These are phyloP conservation scores for Earliella scabrosa DNA, from an alignment of 1,284 basidiomycete species.

Conservation along the genomic window DNA sequence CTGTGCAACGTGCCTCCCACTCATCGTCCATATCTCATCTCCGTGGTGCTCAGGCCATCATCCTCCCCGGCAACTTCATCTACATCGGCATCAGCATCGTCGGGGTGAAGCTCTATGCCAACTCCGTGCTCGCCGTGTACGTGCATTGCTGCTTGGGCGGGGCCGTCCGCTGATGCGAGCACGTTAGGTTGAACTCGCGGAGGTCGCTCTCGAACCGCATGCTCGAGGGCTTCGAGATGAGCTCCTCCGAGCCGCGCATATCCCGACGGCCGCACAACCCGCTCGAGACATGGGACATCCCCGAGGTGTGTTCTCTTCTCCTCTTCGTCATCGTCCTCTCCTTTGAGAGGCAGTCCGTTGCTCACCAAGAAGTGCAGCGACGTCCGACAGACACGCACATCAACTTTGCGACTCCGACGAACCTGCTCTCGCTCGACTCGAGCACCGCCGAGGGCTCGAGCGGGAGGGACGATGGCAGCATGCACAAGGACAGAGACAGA, in stretches of 20 bases:
- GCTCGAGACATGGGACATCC: background rate
- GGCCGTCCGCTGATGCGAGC: background rate
- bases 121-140: slow-evolving; percentile 5
- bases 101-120: slow-evolving; percentile 2
- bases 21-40: background rate
- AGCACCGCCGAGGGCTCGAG: background rate
- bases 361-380: background rate
- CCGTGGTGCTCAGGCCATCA: background rate
- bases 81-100: slow-evolving; percentile 5
- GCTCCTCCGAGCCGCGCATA: background rate
- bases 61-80: slow-evolving; percentile 3
- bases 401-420: background rate
- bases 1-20: background rate
- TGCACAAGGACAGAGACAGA: background rate
- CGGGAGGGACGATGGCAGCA: background rate
- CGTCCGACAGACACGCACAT: background rate
- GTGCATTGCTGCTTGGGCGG: background rate
- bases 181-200: slow-evolving; percentile 3
- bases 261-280: background rate
- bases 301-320: background rate
- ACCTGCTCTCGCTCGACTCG: background rate
- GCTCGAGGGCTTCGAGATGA: slow-evolving; percentile 1
- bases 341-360: background rate
- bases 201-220: background rate
- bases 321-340: slow-evolving; percentile 48